phyloP scores from a whole-genome alignment of 2,329 filamentous ascomycete species.

The Coleophoma crateriformis region DNA sequence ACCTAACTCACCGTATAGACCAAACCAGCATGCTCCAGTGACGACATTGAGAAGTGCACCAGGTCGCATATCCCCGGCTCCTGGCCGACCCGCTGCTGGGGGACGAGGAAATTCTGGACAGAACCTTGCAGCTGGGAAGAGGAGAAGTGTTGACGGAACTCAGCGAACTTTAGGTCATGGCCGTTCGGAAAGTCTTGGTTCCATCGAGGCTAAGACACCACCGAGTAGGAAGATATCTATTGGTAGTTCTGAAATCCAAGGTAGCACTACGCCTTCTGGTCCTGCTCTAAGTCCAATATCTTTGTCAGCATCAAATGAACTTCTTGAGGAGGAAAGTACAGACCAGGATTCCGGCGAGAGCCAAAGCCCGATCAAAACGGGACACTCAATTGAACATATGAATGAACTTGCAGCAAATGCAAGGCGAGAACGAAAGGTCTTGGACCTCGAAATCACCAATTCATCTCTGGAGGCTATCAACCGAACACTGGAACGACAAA shows the following conservation, averaged over 20 bases:
- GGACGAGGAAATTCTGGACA: constrained; percentile 19
- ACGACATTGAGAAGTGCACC: constrained; percentile 16
- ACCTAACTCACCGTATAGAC: constrained; percentile 47
- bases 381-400: constrained; percentile 50
- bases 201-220: constrained; percentile 12
- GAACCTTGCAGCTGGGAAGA: constrained; percentile 10
- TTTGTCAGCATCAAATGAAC: constrained; percentile 15
- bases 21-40: constrained; percentile 21
- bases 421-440: constrained; percentile 85
- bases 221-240: constrained; percentile 15
- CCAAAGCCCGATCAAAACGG: constrained; percentile 52
- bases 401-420: constrained; percentile 83
- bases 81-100: constrained; percentile 11
- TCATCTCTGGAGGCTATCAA: constrained; percentile 94
- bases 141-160: constrained; percentile 14
- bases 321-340: constrained; percentile 2
- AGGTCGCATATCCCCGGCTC: constrained; percentile 15
- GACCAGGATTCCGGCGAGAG: constrained; percentile 3
- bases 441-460: constrained; percentile 95
- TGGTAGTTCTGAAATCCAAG: constrained; percentile 10
- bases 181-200: constrained; percentile 20
- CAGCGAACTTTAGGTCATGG: constrained; percentile 14
- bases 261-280: constrained; percentile 14
- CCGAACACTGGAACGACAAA: constrained; percentile 80
- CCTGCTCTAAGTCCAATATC: constrained; percentile 12